Evolutionary conservation across 805 yeast genomes (phyloP).

Genomic region (Pichia californica): DNA sequence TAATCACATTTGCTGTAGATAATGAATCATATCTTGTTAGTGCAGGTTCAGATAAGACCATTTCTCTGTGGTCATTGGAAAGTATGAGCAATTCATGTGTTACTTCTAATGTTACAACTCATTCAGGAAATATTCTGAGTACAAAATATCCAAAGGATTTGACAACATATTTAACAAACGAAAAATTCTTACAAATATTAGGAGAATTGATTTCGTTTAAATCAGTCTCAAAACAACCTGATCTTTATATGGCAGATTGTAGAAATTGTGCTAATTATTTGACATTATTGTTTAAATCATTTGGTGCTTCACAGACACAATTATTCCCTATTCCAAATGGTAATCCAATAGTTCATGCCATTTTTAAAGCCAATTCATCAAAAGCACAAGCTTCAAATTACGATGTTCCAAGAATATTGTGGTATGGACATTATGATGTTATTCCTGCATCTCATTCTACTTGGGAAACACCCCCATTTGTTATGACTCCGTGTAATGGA

Average conservation of each 20-base stretch:
- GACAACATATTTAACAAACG: constrained; percentile 24
- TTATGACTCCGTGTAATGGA: constrained; percentile 71
- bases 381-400: background rate
- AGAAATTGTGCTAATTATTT: constrained; percentile 81
- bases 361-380: constrained; percentile 46
- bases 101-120: background rate
- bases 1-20: constrained; percentile 39
- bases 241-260: constrained; percentile 66
- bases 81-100: constrained; percentile 13
- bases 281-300: constrained; percentile 48
- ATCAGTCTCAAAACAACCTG: constrained; percentile 73
- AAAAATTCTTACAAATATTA: constrained; percentile 57
- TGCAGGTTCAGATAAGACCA: constrained; percentile 64
- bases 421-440: constrained; percentile 97
- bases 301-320: constrained; percentile 66
- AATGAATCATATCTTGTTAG: constrained; percentile 46
- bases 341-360: constrained; percentile 81
- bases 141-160: background rate
- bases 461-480: constrained; percentile 81
- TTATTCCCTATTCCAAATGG: constrained; percentile 69
- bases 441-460: constrained; percentile 61
- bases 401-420: constrained; percentile 46
- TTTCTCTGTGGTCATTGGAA: constrained; percentile 65
- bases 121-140: background rate
- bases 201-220: constrained; percentile 57